Evolutionary conservation across 345 rosid genomes (phyloP), one percentile per base, ranked within the genome.

Genomic region (Gossypium australe): DNA sequence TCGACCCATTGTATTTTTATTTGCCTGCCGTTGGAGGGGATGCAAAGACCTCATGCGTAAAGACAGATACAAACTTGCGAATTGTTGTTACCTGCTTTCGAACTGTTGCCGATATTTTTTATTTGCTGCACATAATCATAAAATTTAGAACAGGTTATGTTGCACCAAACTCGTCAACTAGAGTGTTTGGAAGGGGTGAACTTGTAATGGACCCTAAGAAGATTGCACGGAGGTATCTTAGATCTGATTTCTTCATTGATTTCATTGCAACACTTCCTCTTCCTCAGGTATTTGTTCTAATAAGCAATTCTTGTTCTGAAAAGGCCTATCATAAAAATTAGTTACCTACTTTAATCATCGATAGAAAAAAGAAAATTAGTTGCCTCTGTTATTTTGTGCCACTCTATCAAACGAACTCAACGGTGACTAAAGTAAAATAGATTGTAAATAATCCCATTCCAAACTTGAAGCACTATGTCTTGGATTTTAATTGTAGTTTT

Each of bases 181-280:
- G 97, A 61, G 92, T 94, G 49, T 94, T 94, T 78, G 97, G 97
- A 48, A 89, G 94, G 88, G 98, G 98, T 56, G 97, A 94, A 76
- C 93, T 94, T 75, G 97, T 94, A 62, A 92, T 87, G 97, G 94
- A 92, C 78, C 89, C 97, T 0, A 88, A 88, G 85, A 83, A 84
- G 77, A 89, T 91, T 66, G 94, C 97, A 14, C 59, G 75, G 82
- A 87, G 86, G 79, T 94, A 94, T 80, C 76, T 92, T 56, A 86
- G 87, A 71, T 86, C 97, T 34, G 95, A 89, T 76, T 94, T 94
- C 87, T 86, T 86, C 80, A 82, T 90, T 11, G 98, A 94, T 78
- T 87, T 94, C 79, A 78, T 92, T 13, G 98, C 97, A 12, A 87
- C 97, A 2, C 78, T 94, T 76, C 98, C 98, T 67, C 92, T 94